Base-by-base conservation (phyloP, 768 basidiomycete species). In the Amanita inopinata region DNA sequence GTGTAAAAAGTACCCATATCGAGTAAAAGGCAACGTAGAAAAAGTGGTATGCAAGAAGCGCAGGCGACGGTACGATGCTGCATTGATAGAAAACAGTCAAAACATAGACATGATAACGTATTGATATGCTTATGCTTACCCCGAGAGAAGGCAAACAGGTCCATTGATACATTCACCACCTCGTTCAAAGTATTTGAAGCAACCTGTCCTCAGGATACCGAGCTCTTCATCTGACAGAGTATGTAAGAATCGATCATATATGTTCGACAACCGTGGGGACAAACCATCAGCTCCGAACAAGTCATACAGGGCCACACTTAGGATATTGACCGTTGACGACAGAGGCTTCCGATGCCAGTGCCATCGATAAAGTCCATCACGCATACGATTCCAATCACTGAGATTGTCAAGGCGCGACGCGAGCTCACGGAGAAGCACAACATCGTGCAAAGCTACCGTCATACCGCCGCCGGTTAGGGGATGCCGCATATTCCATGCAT, bases 401-500 rank as follows among this genome's bases (percentile, higher is more conserved):
- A 69, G 47, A 34, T 70, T 58, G 2, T 58, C 51, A 27, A 81
- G 59, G 18, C 66, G 50, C 1, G 62, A 63, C 0, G 96, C 65
- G 46, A 88, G 64, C 11, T 75, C 63, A 24, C 78, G 61, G 10
- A 98, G 70, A 23, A 86, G 50, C 10, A 90, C 82, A 3, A 85
- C 83, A 51, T 98, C 96, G 54, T 79, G 73, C 35, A 98, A 66
- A 2, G 91, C 92, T 28, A 97, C 94, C 0, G 92, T 93, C 96
- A 99, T 99, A 4, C 96, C 96, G 8, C 92, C 91, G 4, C 96
- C 96, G 0, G 96, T 99, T 15, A 99, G 71, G 1, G 96, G 96
- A 60, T 99, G 96, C 0, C 96, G 86, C 93, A 98, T 98, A 58
- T 98, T 99, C 84, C 90, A 94, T 2, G 94, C 80, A 57, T 98